Conservation (phyloP, 106 monocot species). For the Gastrodia elata region DNA sequence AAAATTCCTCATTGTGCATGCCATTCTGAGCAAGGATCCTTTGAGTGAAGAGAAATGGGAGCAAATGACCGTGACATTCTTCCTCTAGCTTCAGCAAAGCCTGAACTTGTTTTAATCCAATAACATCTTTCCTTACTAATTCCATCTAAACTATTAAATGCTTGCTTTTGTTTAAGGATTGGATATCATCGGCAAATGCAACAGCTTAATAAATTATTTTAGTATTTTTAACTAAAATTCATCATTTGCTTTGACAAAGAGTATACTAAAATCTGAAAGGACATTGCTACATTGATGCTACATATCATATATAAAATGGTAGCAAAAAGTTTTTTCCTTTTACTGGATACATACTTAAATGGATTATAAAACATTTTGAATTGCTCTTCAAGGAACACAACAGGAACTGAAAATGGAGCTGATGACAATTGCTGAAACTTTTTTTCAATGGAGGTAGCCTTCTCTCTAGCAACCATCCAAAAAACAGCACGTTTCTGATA, state of each 20-base stretch:
- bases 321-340: not conserved
- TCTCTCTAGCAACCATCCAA: conserved; percentile 96
- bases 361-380: conserved; percentile 88
- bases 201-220: no score
- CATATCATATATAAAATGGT: not conserved
- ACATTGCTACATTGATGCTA: not conserved
- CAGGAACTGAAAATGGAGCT: conserved; percentile 61
- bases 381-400: conserved; percentile 44
- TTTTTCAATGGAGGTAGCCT: conserved; percentile 19
- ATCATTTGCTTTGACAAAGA: not conserved
- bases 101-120: no score
- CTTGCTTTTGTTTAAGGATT: no score
- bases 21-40: no score
- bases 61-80: no score
- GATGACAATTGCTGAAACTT: conserved; percentile 14
- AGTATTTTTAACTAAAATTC: no score
- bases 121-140: no score
- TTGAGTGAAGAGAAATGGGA: no score
- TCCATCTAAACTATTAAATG: no score
- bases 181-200: no score
- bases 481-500: conserved; percentile 84
- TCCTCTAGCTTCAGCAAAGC: no score
- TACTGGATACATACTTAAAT: conserved; percentile 55
- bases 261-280: conserved; percentile 1
- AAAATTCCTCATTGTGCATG: no score